Base-by-base conservation (phyloP, 352 stramenopile species). In the Phytophthora multivora region DNA sequence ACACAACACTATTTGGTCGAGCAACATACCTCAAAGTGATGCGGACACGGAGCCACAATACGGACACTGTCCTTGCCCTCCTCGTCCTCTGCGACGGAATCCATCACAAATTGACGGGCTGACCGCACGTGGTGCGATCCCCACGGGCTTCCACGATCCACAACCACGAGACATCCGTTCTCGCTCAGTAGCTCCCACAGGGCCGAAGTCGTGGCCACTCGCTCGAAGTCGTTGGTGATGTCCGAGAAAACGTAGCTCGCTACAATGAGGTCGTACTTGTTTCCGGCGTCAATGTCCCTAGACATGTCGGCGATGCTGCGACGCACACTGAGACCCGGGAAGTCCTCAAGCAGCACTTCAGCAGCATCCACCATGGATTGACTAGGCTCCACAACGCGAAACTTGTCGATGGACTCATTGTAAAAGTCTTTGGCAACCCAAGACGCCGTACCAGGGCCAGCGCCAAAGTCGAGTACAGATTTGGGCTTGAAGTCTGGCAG, bases 321-420 rank as follows among this genome's bases (percentile, higher is more conserved):
- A 43, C 86, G 84, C 38, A 93, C 63, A 51, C 84, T 91, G 15
- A 95, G 68, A 0, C 86, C 84, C 6, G 79, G 72, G 56, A 95
- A 95, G 6, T 73, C 84, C 42, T 91, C 80, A 8, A 95, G 66
- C 53, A 93, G 35, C 35, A 88, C 75, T 45, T 90, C 66, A 0
- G 84, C 81, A 0, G 86, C 87, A 60, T 96, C 85, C 25, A 91
- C 64, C 87, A 96, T 96, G 33, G 85, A 93, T 56, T 96, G 87
- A 48, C 85, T 94, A 31, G 87, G 84, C 56, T 96, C 87, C 40
- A 96, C 71, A 15, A 96, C 64, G 21, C 85, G 82, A 47, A 90
- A 94, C 21, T 79, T 76, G 19, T 71, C 60, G 35, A 94, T 47
- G 36, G 80, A 84, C 5, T 86, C 69, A 19, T 74, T 71, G 28